Conservation (phyloP, 1,284 basidiomycete species). For the Golubevia sp. region DNA sequence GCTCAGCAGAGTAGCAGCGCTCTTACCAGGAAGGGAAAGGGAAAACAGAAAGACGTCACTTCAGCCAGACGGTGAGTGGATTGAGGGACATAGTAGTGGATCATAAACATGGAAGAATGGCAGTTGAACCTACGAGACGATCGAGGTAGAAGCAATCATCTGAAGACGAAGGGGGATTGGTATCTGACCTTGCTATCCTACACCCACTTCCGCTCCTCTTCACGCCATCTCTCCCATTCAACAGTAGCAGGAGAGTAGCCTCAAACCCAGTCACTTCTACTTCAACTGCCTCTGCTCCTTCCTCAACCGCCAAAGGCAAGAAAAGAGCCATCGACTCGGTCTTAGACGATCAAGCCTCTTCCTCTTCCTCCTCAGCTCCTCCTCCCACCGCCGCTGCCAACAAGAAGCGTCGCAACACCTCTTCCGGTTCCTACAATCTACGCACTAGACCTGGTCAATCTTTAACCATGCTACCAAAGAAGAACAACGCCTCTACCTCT, state of each 20-base stretch:
- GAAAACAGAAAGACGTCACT: not conserved
- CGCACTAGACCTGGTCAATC: not conserved
- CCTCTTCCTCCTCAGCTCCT: not conserved
- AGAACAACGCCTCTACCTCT: conserved; percentile 1
- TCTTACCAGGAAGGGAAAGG: not conserved
- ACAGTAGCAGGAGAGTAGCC: no score
- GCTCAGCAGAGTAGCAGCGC: no score
- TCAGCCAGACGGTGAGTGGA: not conserved
- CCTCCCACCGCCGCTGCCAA: not conserved
- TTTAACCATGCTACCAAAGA: not conserved
- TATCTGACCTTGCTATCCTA: no score
- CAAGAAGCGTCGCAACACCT: not conserved
- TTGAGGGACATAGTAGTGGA: no score
- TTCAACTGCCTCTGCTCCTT: not conserved
- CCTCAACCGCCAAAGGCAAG: not conserved
- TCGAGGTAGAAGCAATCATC: no score
- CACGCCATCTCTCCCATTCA: no score
- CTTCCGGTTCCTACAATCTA: conserved; percentile 2
- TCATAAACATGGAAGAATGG: no score
- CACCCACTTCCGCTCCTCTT: no score
- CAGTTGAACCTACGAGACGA: no score
- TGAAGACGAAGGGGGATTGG: no score
- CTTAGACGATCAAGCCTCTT: not conserved
- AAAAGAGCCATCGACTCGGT: not conserved
- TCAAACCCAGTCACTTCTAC: not conserved